Evolutionary conservation across 2,329 filamentous ascomycete species (phyloP).

Genomic region (Neophaeococcomyces mojaviensis): DNA sequence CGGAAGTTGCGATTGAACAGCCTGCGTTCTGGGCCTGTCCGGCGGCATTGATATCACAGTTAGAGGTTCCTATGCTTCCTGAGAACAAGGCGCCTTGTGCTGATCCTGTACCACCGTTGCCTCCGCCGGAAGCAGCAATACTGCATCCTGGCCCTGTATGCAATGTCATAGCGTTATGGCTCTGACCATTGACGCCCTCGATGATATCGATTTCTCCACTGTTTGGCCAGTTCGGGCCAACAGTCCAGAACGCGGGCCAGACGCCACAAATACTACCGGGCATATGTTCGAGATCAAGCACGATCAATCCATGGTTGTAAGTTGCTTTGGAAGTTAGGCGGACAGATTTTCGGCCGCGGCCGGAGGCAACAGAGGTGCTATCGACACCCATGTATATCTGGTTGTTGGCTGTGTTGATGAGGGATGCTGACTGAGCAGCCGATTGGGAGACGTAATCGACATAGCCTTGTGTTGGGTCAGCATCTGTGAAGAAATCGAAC

Average conservation of each 20-base stretch:
- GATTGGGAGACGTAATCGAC: constrained; percentile 59
- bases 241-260: constrained; percentile 59
- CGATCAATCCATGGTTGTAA: constrained; percentile 61
- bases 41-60: constrained; percentile 51
- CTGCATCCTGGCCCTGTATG: constrained; percentile 58
- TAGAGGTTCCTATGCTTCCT: constrained; percentile 40
- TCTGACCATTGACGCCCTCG: constrained; percentile 55
- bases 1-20: constrained; percentile 50
- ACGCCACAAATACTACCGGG: constrained; percentile 64
- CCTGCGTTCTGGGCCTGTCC: constrained; percentile 45
- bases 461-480: constrained; percentile 68
- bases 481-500: constrained; percentile 44
- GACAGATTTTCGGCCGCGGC: constrained; percentile 60
- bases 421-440: constrained; percentile 48
- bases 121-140: constrained; percentile 41
- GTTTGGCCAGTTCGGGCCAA: constrained; percentile 33
- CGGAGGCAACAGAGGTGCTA: constrained; percentile 47
- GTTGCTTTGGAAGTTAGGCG: constrained; percentile 59
- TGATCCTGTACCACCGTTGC: constrained; percentile 41
- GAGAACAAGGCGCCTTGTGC: constrained; percentile 47
- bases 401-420: constrained; percentile 51
- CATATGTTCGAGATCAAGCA: constrained; percentile 68
- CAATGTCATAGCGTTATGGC: constrained; percentile 56
- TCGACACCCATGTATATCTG: constrained; percentile 66
- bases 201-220: constrained; percentile 46